phyloP scores from a whole-genome alignment of 2,329 filamentous ascomycete genomes.

The Paraphaeosphaeria sporulosa region DNA sequence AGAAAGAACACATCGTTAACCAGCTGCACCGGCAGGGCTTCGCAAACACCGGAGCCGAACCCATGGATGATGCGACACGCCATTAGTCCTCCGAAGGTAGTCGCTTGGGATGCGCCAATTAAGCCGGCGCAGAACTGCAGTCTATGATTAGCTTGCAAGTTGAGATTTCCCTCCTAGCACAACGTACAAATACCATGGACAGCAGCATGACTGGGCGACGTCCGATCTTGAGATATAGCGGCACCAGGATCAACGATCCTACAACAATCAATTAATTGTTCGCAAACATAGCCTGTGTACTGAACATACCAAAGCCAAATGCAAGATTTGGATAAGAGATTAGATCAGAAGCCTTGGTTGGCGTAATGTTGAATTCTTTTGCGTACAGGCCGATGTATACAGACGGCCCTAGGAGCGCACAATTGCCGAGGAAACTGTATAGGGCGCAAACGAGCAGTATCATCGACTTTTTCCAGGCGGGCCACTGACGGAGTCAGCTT shows the following conservation, averaged over 20 bases:
- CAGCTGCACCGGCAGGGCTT: conserved; percentile 56
- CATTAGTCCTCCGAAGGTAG: conserved; percentile 53
- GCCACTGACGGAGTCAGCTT: conserved; percentile 49
- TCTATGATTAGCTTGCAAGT: conserved; percentile 7
- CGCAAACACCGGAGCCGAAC: conserved; percentile 56
- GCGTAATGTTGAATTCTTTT: conserved; percentile 60
- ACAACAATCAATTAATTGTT: conserved; percentile 19
- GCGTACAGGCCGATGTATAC: conserved; percentile 66
- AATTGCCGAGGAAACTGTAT: conserved; percentile 68
- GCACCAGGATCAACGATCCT: conserved; percentile 62
- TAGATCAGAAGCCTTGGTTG: conserved; percentile 61
- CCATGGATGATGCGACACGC: conserved; percentile 52
- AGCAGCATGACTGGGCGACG: conserved; percentile 54
- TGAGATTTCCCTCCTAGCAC: too few relatives aligned
- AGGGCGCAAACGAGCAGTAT: conserved; percentile 63
- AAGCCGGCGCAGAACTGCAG: conserved; percentile 50
- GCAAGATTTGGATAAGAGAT: conserved; percentile 68
- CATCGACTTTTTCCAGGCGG: conserved; percentile 62
- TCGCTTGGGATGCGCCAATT: conserved; percentile 53
- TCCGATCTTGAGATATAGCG: conserved; percentile 63
- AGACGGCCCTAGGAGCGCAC: conserved; percentile 63
- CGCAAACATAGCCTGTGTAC: background rate
- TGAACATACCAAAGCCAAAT: conserved; percentile 60
- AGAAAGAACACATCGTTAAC: conserved; percentile 59
- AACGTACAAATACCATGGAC: conserved; percentile 49